Evolutionary conservation across 2,329 filamentous ascomycete genomes (phyloP).

Genomic region (Zymoseptoria tritici): DNA sequence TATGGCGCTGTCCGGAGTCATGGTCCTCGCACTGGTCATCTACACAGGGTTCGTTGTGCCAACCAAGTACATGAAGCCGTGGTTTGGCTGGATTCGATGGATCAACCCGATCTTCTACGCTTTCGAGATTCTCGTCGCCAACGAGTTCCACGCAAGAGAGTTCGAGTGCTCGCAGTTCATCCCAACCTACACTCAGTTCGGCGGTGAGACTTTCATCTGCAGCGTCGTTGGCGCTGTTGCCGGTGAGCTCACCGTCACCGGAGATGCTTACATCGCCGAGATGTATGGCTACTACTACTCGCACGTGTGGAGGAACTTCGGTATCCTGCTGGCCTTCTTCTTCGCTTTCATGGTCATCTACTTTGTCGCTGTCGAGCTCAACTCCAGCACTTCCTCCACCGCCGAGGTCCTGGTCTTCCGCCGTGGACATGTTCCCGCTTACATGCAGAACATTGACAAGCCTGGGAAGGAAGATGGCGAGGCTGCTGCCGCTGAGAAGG

Average conservation of each 20-base stretch:
- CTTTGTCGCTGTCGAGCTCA: conserved; percentile 56
- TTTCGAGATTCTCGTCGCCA: conserved; percentile 54
- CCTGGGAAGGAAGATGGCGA: conserved; percentile 32
- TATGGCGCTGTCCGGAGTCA: conserved; percentile 48
- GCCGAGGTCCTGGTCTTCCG: conserved; percentile 63
- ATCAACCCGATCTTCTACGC: conserved; percentile 57
- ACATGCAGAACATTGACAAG: conserved; percentile 29
- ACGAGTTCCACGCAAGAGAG: conserved; percentile 41
- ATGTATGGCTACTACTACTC: conserved; percentile 35
- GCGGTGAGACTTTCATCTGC: conserved; percentile 32
- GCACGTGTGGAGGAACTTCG: conserved; percentile 52
- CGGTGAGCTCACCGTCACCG: conserved; percentile 32
- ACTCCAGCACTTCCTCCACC: conserved; percentile 54
- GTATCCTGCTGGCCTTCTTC: conserved; percentile 58
- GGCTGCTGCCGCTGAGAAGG: conserved; percentile 24
- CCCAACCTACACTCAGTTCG: conserved; percentile 30
- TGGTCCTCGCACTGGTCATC: conserved; percentile 53
- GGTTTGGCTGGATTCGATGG: conserved; percentile 44
- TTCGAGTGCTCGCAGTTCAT: conserved; percentile 32
- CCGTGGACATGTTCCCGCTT: conserved; percentile 36
- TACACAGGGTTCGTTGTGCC: conserved; percentile 47
- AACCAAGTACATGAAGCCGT: conserved; percentile 40
- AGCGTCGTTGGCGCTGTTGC: conserved; percentile 32
- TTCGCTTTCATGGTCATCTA: conserved; percentile 58
- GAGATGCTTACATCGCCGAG: conserved; percentile 30